Conservation (phyloP, 2,329 filamentous ascomycete genomes). For the Alternaria metachromatica region DNA sequence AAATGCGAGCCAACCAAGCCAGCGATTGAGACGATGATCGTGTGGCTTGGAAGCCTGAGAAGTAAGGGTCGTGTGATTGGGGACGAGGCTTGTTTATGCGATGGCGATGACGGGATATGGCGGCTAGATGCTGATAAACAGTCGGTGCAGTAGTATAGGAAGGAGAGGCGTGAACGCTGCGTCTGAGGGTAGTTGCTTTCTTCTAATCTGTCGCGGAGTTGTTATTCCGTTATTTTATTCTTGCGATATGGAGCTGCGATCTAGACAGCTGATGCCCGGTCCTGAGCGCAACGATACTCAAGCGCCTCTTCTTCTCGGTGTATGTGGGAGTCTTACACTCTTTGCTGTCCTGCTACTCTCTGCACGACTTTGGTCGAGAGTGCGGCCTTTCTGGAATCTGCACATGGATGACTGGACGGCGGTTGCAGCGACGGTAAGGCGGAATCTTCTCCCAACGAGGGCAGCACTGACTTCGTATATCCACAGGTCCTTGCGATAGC, state of each 20-base stretch:
- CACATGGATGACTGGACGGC: slow-evolving; percentile 32
- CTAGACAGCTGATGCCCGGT: not conserved
- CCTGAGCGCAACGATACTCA: slow-evolving; percentile 16
- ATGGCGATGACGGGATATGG: not conserved
- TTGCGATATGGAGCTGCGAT: not conserved
- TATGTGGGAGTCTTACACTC: slow-evolving; percentile 24
- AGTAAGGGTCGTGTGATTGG: not conserved
- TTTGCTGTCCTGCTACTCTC: slow-evolving; percentile 23
- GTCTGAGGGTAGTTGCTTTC: not conserved
- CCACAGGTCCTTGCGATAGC: slow-evolving; percentile 27
- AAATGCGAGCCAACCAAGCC: not conserved
- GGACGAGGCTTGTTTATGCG: not conserved
- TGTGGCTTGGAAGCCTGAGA: not conserved
- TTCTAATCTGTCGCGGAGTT: not conserved
- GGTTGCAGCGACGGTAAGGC: slow-evolving; percentile 25
- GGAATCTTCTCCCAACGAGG: no score
- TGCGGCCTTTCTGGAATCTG: slow-evolving; percentile 14
- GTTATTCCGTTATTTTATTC: not conserved
- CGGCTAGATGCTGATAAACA: not conserved
- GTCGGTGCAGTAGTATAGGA: not conserved
- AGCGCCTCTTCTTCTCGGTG: slow-evolving; percentile 31
- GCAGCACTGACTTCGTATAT: not conserved
- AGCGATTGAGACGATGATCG: not conserved
- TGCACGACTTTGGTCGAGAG: slow-evolving; percentile 30
- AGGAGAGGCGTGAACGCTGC: not conserved